Evolutionary conservation across 805 yeast genomes (phyloP).

Genomic region (Nakazawaea molendinolei): DNA sequence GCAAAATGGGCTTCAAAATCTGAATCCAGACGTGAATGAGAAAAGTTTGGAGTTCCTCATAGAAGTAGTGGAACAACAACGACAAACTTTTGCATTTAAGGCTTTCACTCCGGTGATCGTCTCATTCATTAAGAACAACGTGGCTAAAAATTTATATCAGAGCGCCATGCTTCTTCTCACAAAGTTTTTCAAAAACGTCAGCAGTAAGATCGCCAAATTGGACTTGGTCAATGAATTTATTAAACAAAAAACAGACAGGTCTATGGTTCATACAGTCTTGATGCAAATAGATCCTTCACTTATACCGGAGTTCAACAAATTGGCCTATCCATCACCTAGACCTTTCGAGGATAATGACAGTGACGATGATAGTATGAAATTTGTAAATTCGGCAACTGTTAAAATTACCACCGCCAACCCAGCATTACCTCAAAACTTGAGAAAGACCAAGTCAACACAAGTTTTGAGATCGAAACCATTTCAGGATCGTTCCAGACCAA

Average conservation of each 20-base stretch:
- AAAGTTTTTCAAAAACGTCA: slow-evolving; percentile 30
- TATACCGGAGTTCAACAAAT: slow-evolving; percentile 15
- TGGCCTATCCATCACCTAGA: background rate
- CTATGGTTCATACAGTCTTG: slow-evolving; percentile 20
- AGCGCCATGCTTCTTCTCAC: background rate
- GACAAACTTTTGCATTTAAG: slow-evolving; percentile 26
- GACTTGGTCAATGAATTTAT: slow-evolving; percentile 39
- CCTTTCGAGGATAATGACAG: background rate
- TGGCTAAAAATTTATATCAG: background rate
- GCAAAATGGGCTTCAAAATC: slow-evolving; percentile 35
- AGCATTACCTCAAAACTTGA: too few species aligned
- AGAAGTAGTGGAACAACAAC: slow-evolving; percentile 31
- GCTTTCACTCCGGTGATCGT: slow-evolving; percentile 21
- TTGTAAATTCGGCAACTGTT: slow-evolving; percentile 23
- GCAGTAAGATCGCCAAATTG: slow-evolving; percentile 31
- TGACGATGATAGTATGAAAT: slow-evolving; percentile 9
- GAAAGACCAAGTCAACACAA: slow-evolving; percentile 15
- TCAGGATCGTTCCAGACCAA: slow-evolving; percentile 2
- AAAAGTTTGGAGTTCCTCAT: slow-evolving; percentile 40
- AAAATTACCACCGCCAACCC: slow-evolving; percentile 18
- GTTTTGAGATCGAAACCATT: slow-evolving; percentile 8
- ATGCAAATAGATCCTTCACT: slow-evolving; percentile 24
- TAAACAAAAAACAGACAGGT: slow-evolving; percentile 23
- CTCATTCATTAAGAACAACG: slow-evolving; percentile 15
- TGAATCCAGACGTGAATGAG: slow-evolving; percentile 29